Conservation (phyloP, 1,284 basidiomycete genomes). For the Stygiomarasmius scandens region DNA sequence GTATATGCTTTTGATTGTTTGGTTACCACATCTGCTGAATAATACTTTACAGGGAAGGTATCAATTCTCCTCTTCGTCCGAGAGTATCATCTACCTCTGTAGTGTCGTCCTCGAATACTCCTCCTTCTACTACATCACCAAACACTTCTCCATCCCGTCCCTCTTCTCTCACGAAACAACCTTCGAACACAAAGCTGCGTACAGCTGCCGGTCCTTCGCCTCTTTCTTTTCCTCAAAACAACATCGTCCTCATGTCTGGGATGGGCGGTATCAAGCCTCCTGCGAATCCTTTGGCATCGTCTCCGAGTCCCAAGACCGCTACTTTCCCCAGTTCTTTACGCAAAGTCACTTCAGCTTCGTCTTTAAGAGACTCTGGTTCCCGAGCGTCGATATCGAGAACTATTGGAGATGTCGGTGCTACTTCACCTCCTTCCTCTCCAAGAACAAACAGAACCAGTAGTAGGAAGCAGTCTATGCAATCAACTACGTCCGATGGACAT, state of each 20-base stretch:
- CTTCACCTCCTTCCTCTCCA: constrained; percentile 10
- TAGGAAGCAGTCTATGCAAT: constrained; percentile 9
- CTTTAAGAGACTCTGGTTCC: constrained; percentile 1
- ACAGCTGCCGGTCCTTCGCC: constrained; percentile 50
- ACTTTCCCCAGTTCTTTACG: constrained; percentile 8
- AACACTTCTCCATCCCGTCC: constrained; percentile 16
- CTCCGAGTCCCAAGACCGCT: background rate
- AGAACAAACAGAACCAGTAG: background rate
- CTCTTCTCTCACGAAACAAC: constrained; percentile 13
- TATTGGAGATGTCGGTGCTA: background rate
- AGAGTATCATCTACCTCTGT: constrained; percentile 6
- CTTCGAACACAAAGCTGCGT: constrained; percentile 22
- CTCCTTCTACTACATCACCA: constrained; percentile 18
- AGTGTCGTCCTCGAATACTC: background rate
- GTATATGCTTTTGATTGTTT: background rate
- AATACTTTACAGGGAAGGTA: background rate
- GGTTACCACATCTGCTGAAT: too few relatives aligned
- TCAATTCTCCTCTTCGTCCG: background rate
- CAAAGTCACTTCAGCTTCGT: constrained; percentile 16
- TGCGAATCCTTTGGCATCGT: constrained; percentile 15
- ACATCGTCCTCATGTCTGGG: constrained; percentile 20
- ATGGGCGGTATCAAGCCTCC: constrained; percentile 17
- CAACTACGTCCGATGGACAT: constrained; percentile 1
- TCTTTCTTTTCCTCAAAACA: constrained; percentile 45
- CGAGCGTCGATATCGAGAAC: constrained; percentile 1